A percentile compares a stretch with the other conserved stretches of the same genome.
phyloP scores from a whole-genome alignment of 1,139 yeast genomes.

The Suhomyces wounanorum region DNA sequence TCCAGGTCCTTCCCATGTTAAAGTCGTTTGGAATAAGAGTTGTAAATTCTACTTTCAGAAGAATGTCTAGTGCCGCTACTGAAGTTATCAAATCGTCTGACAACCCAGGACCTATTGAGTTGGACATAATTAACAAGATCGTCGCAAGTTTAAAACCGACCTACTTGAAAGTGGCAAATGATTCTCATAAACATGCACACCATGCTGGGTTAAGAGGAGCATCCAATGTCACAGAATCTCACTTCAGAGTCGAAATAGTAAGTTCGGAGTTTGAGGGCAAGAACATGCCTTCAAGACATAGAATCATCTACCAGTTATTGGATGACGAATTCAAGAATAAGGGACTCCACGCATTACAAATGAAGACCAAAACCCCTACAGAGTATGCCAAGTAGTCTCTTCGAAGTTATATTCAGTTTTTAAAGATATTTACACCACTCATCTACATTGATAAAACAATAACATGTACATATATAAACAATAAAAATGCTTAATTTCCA shows the following conservation, averaged over 20 bases:
- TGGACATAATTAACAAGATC: conserved; percentile 50
- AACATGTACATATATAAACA: conserved; percentile 13
- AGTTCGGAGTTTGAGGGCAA: conserved; percentile 70
- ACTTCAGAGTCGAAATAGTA: conserved; percentile 72
- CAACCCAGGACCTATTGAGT: conserved; percentile 54
- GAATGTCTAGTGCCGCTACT: conserved; percentile 9
- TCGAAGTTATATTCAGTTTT: background rate
- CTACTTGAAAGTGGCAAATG: conserved; percentile 64
- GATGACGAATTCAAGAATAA: conserved; percentile 68
- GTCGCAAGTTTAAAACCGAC: conserved; percentile 49
- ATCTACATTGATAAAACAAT: conserved; percentile 2
- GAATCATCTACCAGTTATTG: conserved; percentile 68
- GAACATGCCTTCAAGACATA: conserved; percentile 73
- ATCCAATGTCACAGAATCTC: conserved; percentile 76
- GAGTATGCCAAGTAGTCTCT: conserved; percentile 46
- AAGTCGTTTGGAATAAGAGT: conserved; percentile 1
- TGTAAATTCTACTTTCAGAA: background rate
- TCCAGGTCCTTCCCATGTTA: conserved; percentile 2
- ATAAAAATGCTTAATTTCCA: conserved; percentile 11
- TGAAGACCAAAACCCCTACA: conserved; percentile 75
- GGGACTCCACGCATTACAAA: conserved; percentile 88
- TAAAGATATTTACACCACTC: background rate
- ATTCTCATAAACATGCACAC: conserved; percentile 85
- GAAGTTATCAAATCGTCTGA: conserved; percentile 15
- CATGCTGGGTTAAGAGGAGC: conserved; percentile 85